phyloP scores from a whole-genome alignment of 768 basidiomycete genomes.

The Boletus pseudo-olivaceus region DNA sequence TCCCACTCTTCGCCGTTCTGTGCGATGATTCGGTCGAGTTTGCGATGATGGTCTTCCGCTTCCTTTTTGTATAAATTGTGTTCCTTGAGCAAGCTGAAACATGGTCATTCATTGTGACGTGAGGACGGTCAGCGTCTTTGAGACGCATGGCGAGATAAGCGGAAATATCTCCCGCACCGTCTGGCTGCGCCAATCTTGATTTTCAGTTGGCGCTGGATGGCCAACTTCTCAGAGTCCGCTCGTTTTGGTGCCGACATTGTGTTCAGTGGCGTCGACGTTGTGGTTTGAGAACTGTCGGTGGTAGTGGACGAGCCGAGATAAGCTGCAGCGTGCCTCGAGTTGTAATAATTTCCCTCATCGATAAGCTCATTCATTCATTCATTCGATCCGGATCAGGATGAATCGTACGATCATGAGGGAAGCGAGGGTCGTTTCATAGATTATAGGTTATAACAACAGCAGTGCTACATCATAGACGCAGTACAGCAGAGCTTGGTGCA shows the following conservation, averaged over 20 bases:
- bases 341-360: too few species aligned
- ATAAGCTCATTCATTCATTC: slow-evolving; percentile 9
- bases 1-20: slow-evolving; percentile 72
- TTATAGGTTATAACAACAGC: slow-evolving; percentile 25
- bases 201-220: slow-evolving; percentile 63
- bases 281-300: slow-evolving; percentile 4
- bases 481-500: slow-evolving; percentile 27
- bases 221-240: slow-evolving; percentile 20
- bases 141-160: slow-evolving; percentile 8
- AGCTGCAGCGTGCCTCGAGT: not conserved
- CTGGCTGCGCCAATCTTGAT: slow-evolving; percentile 69
- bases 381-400: not conserved
- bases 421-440: slow-evolving; percentile 24
- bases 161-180: slow-evolving; percentile 45
- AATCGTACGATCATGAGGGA: not conserved
- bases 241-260: slow-evolving; percentile 15
- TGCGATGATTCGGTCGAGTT: slow-evolving; percentile 58
- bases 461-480: slow-evolving; percentile 33
- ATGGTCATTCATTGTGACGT: slow-evolving; percentile 7
- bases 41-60: slow-evolving; percentile 51
- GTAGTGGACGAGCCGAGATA: not conserved
- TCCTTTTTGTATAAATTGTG: slow-evolving; percentile 63
- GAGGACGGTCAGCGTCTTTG: slow-evolving; percentile 10
- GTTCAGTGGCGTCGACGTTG: slow-evolving; percentile 13
- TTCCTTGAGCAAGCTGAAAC: slow-evolving; percentile 64